A percentile compares a stretch with the other conserved stretches of the same genome.
These are phyloP conservation scores for Colletotrichum lini DNA, from an alignment of 2,329 filamentous ascomycete genomes.

Conservation along the genomic window DNA sequence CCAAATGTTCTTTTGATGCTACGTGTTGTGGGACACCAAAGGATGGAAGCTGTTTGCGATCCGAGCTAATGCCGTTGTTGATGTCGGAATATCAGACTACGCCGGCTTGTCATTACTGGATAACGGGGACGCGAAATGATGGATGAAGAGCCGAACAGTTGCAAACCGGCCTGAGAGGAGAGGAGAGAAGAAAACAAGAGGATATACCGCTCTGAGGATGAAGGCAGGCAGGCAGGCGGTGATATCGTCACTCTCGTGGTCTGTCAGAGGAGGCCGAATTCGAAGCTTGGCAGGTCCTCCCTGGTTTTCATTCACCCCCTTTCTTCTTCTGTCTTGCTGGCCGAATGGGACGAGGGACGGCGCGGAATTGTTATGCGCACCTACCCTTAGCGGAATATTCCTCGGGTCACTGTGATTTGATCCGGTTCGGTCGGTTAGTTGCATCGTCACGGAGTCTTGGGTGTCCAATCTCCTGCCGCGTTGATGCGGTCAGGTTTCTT, in stretches of 20 bases:
- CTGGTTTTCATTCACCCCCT: neutral
- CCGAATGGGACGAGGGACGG: neutral
- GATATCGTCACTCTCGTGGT: no score
- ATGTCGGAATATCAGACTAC: neutral
- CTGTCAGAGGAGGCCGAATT: no score
- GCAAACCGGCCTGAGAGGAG: neutral
- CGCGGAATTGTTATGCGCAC: neutral
- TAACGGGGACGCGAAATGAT: neutral
- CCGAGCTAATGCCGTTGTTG: neutral
- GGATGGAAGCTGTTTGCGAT: constrained; percentile 2
- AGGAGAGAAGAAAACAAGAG: neutral
- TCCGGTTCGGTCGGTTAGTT: neutral
- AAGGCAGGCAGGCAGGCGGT: no score
- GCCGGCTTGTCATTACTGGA: neutral
- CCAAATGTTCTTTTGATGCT: neutral
- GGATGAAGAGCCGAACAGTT: no score
- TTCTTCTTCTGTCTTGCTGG: neutral
- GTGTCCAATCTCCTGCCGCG: neutral
- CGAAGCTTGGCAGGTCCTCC: neutral
- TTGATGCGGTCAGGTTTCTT: neutral
- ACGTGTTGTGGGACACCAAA: constrained; percentile 22
- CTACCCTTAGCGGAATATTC: neutral
- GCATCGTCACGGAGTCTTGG: constrained; percentile 24
- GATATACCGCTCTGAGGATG: no score
- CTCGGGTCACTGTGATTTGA: neutral